A percentile compares a stretch with the other conserved stretches of the same genome.
phyloP scores from a whole-genome alignment of 2,329 filamentous ascomycete species.

The Apiospora phragmitis region DNA sequence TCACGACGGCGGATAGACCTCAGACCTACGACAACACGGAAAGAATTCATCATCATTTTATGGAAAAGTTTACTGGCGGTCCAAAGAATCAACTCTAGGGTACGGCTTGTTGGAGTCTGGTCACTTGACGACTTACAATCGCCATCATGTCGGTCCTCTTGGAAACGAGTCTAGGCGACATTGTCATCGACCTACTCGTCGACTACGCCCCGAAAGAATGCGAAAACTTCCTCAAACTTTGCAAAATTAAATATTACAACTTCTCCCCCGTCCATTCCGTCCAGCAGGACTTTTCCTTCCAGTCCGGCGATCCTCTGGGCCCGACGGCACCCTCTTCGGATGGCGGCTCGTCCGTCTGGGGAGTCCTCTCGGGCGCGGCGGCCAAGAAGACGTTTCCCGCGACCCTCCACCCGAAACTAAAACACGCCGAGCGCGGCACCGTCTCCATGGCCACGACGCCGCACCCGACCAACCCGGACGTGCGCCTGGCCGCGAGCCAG shows the following conservation, averaged over 20 bases:
- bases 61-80: not conserved
- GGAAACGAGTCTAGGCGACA: constrained; percentile 89
- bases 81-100: not conserved
- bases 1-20: too few relatives aligned
- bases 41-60: not conserved
- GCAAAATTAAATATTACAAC: constrained; percentile 99
- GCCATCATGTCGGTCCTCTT: constrained; percentile 82
- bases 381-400: constrained; percentile 77
- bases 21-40: not conserved
- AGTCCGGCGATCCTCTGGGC: constrained; percentile 91
- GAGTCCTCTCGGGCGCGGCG: constrained; percentile 67
- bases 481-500: constrained; percentile 82
- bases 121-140: not conserved
- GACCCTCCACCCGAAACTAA: constrained; percentile 83
- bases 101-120: not conserved
- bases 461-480: constrained; percentile 73
- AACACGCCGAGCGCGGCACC: constrained; percentile 85
- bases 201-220: constrained; percentile 89
- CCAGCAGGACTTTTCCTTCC: constrained; percentile 94
- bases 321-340: constrained; percentile 82
- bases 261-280: constrained; percentile 90
- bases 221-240: constrained; percentile 98
- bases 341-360: constrained; percentile 94
- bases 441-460: constrained; percentile 97
- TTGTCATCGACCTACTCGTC: constrained; percentile 89